Percentiles rank a stretch among this genome's conserved stretches.
phyloP scores from a whole-genome alignment of 306 rosid genomes.

The Corylus americana region DNA sequence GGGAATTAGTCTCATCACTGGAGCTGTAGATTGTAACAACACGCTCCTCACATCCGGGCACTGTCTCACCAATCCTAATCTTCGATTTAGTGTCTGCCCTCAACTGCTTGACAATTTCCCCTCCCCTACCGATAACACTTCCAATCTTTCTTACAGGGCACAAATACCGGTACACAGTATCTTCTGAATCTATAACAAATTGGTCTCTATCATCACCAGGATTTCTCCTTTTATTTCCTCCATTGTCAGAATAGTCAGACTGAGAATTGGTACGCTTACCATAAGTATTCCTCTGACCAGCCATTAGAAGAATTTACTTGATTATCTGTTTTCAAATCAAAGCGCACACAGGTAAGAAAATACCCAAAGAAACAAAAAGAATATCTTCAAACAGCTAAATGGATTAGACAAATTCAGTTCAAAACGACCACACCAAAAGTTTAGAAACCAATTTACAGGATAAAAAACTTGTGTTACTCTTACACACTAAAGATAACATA shows the following conservation, averaged over 20 bases:
- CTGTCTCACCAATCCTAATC: conserved; percentile 94
- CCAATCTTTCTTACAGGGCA: conserved; percentile 88
- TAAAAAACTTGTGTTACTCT: background rate
- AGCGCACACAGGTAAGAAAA: background rate
- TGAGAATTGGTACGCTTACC: conserved; percentile 79
- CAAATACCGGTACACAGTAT: conserved; percentile 81
- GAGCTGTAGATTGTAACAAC: conserved; percentile 77
- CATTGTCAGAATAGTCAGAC: conserved; percentile 65
- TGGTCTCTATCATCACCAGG: conserved; percentile 83
- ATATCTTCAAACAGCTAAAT: background rate
- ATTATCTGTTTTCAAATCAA: conserved; percentile 31
- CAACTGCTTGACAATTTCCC: conserved; percentile 95
- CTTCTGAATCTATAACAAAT: conserved; percentile 77
- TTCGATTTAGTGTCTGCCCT: conserved; percentile 82
- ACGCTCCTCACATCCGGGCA: conserved; percentile 82
- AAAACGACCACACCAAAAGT: background rate
- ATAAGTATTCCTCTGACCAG: conserved; percentile 70
- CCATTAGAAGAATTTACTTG: conserved; percentile 43
- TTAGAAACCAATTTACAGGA: background rate
- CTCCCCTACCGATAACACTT: conserved; percentile 96
- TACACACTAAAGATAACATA: background rate
- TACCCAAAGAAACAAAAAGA: conserved; percentile 2
- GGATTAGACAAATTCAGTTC: background rate
- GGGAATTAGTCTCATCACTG: conserved; percentile 67
- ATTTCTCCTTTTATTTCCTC: conserved; percentile 75